Percentiles rank a stretch among this genome's conserved stretches.
These are phyloP conservation scores for Corylus americana DNA, from an alignment of 306 rosid species.

Conservation along the genomic window DNA sequence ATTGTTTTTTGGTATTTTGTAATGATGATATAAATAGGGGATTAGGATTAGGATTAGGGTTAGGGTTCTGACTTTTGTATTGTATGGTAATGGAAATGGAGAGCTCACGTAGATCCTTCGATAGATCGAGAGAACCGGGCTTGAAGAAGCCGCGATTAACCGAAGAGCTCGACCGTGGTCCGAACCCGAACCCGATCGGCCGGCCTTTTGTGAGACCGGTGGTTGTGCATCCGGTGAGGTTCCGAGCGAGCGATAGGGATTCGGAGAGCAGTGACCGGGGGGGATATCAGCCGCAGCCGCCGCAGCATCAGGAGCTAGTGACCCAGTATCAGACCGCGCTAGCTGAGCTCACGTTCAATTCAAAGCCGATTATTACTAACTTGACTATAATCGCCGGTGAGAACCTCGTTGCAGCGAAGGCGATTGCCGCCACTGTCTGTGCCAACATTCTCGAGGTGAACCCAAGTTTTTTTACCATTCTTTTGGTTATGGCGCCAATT, in stretches of 20 bases:
- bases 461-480: conserved; percentile 47
- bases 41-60: conserved; percentile 36
- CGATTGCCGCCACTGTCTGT: conserved; percentile 67
- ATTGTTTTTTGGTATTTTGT: neutral
- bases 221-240: conserved; percentile 42
- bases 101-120: conserved; percentile 77
- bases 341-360: conserved; percentile 88
- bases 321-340: conserved; percentile 71
- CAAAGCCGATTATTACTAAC: conserved; percentile 85
- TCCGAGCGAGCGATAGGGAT: conserved; percentile 54
- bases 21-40: conserved; percentile 23
- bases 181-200: conserved; percentile 33
- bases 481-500: conserved; percentile 37
- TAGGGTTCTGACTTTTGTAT: conserved; percentile 48
- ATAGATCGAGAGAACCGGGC: conserved; percentile 79
- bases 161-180: conserved; percentile 55
- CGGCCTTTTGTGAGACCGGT: conserved; percentile 63
- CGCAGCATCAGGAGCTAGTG: conserved; percentile 71
- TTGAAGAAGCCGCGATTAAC: conserved; percentile 76
- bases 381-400: conserved; percentile 92
- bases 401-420: conserved; percentile 61
- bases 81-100: conserved; percentile 65
- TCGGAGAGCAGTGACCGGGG: conserved; percentile 56
- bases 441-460: conserved; percentile 93
- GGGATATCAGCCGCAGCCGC: conserved; percentile 72